Conservation (phyloP, 116 monocot species). For the Zostera marina region DNA sequence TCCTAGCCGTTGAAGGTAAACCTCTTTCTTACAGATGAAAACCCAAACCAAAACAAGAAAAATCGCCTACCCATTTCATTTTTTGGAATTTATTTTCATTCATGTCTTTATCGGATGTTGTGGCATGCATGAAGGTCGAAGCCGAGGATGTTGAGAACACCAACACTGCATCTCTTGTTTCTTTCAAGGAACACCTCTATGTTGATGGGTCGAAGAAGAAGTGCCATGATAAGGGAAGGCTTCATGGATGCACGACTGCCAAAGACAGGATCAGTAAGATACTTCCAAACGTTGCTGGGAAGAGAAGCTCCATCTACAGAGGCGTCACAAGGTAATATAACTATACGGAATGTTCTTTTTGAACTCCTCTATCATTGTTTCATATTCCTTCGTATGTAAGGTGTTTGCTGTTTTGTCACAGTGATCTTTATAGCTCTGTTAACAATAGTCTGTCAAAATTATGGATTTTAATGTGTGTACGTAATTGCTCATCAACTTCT, state of each 20-base stretch:
- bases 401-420: neutral
- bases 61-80: neutral
- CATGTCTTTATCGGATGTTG: neutral
- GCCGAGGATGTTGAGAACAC: neutral
- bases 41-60: too few species aligned
- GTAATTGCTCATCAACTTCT: too few species aligned
- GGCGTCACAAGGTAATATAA: constrained; percentile 65
- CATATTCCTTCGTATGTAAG: neutral
- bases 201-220: constrained; percentile 6
- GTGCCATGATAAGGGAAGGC: constrained; percentile 19
- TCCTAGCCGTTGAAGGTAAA: too few species aligned
- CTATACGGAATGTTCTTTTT: neutral
- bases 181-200: neutral
- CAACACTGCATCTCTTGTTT: neutral
- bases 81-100: too few species aligned
- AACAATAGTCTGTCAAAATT: too few species aligned
- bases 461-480: too few species aligned
- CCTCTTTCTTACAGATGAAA: too few species aligned
- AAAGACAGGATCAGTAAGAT: constrained; percentile 96
- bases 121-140: neutral
- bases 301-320: constrained; percentile 91
- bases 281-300: constrained; percentile 86
- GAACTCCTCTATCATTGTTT: neutral
- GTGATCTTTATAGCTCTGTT: too few species aligned
- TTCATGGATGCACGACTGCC: constrained; percentile 60